A percentile compares a stretch with the other conserved stretches of the same genome.
phyloP scores from a whole-genome alignment of 805 yeast genomes.

The Saccharomycopsis olivae region DNA sequence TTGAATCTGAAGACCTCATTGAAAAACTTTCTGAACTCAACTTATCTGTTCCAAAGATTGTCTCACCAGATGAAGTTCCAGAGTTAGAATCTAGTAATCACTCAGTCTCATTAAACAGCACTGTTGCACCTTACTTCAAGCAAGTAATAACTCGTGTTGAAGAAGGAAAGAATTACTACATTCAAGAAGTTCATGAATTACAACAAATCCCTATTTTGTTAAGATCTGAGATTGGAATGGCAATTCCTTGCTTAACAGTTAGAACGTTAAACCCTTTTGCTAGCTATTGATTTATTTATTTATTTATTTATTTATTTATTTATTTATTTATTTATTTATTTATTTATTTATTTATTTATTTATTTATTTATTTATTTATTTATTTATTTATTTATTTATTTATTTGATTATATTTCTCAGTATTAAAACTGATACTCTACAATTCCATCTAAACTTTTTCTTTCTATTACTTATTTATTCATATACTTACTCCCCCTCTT shows the following conservation, averaged over 20 bases:
- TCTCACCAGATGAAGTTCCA: slow-evolving; percentile 22
- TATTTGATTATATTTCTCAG: no score
- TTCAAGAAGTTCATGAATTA: slow-evolving; percentile 77
- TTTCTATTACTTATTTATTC: no score
- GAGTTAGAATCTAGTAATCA: slow-evolving; percentile 16
- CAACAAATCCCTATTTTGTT: slow-evolving; percentile 73
- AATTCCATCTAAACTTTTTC: no score
- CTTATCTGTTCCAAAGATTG: slow-evolving; percentile 36
- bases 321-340: background rate
- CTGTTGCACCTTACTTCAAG: slow-evolving; percentile 46
- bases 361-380: slow-evolving; percentile 1
- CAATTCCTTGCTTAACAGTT: slow-evolving; percentile 89
- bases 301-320: background rate
- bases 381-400: slow-evolving; percentile 1
- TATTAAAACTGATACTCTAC: no score
- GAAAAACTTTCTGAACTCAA: slow-evolving; percentile 41
- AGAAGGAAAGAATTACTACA: slow-evolving; percentile 35
- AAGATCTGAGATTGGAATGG: slow-evolving; percentile 91
- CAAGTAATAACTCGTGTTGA: slow-evolving; percentile 50
- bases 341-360: slow-evolving; percentile 1
- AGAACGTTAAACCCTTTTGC: slow-evolving; percentile 82
- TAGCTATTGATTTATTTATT: slow-evolving; percentile 11
- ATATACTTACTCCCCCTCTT: no score
- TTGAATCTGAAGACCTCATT: slow-evolving; percentile 31
- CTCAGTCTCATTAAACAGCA: background rate